Evolutionary conservation across 306 rosid genomes (phyloP).

Genomic region (Ziziphus jujuba): DNA sequence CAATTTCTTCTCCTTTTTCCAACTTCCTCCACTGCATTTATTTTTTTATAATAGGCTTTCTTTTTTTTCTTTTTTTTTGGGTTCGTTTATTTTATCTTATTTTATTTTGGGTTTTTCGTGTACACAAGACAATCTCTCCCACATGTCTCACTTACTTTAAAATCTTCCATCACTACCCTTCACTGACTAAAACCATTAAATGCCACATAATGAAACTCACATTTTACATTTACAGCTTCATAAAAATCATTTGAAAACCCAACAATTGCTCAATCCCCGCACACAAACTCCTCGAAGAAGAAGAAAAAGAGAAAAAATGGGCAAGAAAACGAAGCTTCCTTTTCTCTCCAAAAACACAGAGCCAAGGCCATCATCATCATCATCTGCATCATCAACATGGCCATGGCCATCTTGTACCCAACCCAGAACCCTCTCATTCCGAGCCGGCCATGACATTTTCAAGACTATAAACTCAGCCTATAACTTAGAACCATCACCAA

Average conservation of each 20-base stretch:
- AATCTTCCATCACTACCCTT: conserved; percentile 22
- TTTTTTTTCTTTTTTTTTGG: neutral
- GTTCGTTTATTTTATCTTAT: neutral
- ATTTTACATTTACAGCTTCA: conserved; percentile 26
- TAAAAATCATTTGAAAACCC: conserved; percentile 3
- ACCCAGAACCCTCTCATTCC: conserved; percentile 73
- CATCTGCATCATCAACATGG: conserved; percentile 36
- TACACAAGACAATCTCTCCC: conserved; percentile 2
- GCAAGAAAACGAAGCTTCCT: conserved; percentile 70
- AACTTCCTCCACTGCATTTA: neutral
- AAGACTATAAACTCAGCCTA: conserved; percentile 49
- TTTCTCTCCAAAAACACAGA: conserved; percentile 46
- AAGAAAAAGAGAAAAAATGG: conserved; percentile 17
- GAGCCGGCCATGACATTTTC: conserved; percentile 37
- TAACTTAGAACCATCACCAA: conserved; percentile 38
- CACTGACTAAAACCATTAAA: conserved; percentile 46
- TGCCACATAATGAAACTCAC: conserved; percentile 39
- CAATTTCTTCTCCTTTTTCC: neutral
- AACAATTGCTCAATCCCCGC: conserved; percentile 6
- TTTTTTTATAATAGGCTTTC: neutral
- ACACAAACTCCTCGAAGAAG: no score
- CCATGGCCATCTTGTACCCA: conserved; percentile 73
- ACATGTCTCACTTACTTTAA: conserved; percentile 32
- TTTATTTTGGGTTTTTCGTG: neutral
- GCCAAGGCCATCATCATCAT: conserved; percentile 14